Conservation (phyloP, 176 grass and related monocot genomes). For the Tuctoria greenei region DNA sequence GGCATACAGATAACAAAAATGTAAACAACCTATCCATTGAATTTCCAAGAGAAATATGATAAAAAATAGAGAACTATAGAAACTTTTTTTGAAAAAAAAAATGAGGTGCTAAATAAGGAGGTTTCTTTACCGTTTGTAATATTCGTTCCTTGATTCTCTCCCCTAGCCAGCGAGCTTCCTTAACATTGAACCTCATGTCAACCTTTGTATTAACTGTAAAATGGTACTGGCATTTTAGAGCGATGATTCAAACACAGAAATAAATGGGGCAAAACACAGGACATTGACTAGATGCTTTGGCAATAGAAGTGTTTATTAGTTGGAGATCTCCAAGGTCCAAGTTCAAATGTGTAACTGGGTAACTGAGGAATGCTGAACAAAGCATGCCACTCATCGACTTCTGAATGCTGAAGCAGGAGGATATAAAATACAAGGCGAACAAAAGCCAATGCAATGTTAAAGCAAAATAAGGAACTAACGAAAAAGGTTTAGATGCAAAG, state of each 20-base stretch:
- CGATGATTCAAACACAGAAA: neutral
- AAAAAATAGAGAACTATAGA: neutral
- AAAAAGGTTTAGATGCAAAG: neutral
- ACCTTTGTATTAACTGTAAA: constrained; percentile 96
- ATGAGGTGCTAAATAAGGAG: constrained; percentile 8
- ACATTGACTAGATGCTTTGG: neutral
- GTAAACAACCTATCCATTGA: constrained; percentile 15
- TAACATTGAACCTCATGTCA: constrained; percentile 98
- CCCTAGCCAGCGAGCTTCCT: constrained; percentile 81
- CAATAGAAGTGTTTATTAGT: constrained; percentile 5
- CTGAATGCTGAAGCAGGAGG: constrained; percentile 5
- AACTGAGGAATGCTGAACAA: neutral
- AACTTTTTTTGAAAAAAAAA: neutral
- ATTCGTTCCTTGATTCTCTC: constrained; percentile 83
- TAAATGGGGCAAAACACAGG: too few relatives aligned
- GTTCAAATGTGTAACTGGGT: neutral
- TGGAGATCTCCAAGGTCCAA: neutral
- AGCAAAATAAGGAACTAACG: constrained; percentile 7
- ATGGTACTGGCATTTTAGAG: constrained; percentile 1
- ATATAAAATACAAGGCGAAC: neutral
- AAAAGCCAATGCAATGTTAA: neutral
- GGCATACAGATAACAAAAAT: constrained; percentile 5
- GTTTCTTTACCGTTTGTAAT: constrained; percentile 67
- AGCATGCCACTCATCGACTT: neutral
- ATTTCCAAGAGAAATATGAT: neutral